Base-by-base conservation (phyloP, 768 basidiomycete species). In the Filobasidium floriforme region DNA sequence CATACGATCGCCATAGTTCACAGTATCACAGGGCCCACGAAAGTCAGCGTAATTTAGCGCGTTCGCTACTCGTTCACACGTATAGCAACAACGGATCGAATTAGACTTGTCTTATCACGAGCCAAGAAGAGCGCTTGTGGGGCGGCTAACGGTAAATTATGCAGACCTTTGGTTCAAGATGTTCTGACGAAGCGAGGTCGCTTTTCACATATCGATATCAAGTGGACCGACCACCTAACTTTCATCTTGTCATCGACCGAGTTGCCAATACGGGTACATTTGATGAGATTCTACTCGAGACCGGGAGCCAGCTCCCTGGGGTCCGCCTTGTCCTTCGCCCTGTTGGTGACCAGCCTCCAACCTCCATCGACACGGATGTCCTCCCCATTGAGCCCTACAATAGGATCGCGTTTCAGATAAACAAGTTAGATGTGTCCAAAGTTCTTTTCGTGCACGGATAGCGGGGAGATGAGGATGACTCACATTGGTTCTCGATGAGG, bases 231-330 rank as follows among this genome's bases (percentile, higher is more conserved):
- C n/a, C n/a, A n/a, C n/a, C n/a, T n/a, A n/a, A n/a, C n/a, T n/a
- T n/a, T n/a, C n/a, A n/a, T n/a, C n/a, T n/a, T n/a, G n/a, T n/a
- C n/a, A n/a, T n/a, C n/a, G n/a, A n/a, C n/a, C n/a, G n/a, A n/a
- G n/a, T n/a, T n/a, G n/a, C n/a, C n/a, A n/a, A n/a, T n/a, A n/a
- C n/a, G n/a, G n/a, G n/a, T n/a, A n/a, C n/a, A n/a, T n/a, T n/a
- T n/a, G n/a, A n/a, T n/a, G n/a, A n/a, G n/a, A 44, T 19, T 51
- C 46, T 67, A 77, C 69, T 77, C 76, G 7, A 77, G 69, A 1
- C 73, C 76, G n/a, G 76, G 76, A 1, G 72, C 71, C 22, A 72
- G 43, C 37, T 69, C 68, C 51, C 70, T 46, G 26, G 70, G 69
- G 51, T 68, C 70, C 51, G 66, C 62, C 43, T 72, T 70, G 46